A percentile compares a stretch with the other conserved stretches of the same genome.
Evolutionary conservation across 2,329 filamentous ascomycete genomes (phyloP).

Genomic region (Diaporthe vexans): DNA sequence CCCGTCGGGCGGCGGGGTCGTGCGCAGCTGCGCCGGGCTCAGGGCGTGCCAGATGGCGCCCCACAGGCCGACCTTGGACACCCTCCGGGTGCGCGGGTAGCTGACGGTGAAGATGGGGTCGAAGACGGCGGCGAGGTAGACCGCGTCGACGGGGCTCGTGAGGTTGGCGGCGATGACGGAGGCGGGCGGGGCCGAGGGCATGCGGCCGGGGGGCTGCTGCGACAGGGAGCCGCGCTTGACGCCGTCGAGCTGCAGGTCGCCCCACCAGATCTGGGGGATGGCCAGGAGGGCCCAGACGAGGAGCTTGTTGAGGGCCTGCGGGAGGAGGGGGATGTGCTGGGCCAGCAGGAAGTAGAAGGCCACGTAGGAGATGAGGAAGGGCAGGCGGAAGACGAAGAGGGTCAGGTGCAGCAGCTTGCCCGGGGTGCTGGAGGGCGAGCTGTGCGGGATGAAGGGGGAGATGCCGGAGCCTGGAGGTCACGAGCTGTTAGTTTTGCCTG

Average conservation of each 20-base stretch:
- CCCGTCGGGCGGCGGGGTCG: conserved; percentile 59
- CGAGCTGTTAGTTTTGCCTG: too few species aligned
- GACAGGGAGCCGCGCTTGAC: conserved; percentile 92
- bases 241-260: conserved; percentile 97
- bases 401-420: conserved; percentile 75
- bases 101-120: conserved; percentile 93
- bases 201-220: conserved; percentile 77
- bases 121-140: conserved; percentile 96
- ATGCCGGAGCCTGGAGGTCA: conserved; percentile 97
- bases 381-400: conserved; percentile 85
- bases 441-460: conserved; percentile 91
- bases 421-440: conserved; percentile 73
- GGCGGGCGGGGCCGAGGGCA: conserved; percentile 76
- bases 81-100: conserved; percentile 80
- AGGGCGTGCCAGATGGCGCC: conserved; percentile 83
- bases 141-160: conserved; percentile 90
- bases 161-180: conserved; percentile 91
- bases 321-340: conserved; percentile 76
- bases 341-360: conserved; percentile 83
- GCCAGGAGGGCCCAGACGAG: conserved; percentile 89
- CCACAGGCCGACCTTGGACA: conserved; percentile 83
- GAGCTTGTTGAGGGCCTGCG: conserved; percentile 78
- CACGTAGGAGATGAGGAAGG: conserved; percentile 78
- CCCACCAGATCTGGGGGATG: conserved; percentile 96
- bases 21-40: conserved; percentile 63